Conservation (phyloP, 2,329 filamentous ascomycete species). For the Penicillium sp. region DNA sequence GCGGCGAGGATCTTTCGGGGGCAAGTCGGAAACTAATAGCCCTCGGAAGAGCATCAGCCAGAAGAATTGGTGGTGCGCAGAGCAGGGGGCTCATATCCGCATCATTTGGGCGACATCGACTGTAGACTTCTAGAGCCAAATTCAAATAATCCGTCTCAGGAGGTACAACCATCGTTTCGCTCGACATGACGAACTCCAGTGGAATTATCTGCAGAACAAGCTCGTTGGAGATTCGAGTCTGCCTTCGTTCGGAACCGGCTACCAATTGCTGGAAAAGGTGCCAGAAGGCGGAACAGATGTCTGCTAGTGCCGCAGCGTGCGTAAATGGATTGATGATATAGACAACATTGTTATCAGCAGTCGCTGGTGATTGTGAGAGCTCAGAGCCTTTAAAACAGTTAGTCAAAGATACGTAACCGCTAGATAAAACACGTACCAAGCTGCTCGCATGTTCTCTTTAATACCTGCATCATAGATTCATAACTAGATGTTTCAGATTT, state of each 20-base stretch:
- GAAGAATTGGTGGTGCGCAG: constrained; percentile 54
- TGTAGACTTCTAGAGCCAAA: constrained; percentile 59
- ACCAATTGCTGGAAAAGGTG: constrained; percentile 56
- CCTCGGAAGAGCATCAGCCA: constrained; percentile 55
- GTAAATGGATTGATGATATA: constrained; percentile 61
- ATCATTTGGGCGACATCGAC: constrained; percentile 54
- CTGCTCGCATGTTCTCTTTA: constrained; percentile 37
- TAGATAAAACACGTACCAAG: constrained; percentile 33
- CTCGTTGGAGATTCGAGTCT: constrained; percentile 42
- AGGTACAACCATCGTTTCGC: constrained; percentile 54
- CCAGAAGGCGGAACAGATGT: constrained; percentile 60
- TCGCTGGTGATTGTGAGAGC: constrained; percentile 35
- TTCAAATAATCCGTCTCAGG: constrained; percentile 50
- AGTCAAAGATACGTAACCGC: constrained; percentile 4
- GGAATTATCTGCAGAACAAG: constrained; percentile 60
- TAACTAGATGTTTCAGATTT: constrained; percentile 32
- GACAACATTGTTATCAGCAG: constrained; percentile 51
- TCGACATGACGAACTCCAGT: constrained; percentile 53
- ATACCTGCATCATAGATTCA: constrained; percentile 35
- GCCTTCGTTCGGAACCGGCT: constrained; percentile 37
- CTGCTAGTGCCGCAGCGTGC: constrained; percentile 45
- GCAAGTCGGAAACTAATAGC: constrained; percentile 56
- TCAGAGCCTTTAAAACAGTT: constrained; percentile 32
- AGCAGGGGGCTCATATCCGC: constrained; percentile 40
- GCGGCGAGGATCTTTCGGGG: constrained; percentile 54